Evolutionary conservation across 225 moss, liverwort and hornwort genomes (phyloP).

Genomic region (Polytrichum formosum): DNA sequence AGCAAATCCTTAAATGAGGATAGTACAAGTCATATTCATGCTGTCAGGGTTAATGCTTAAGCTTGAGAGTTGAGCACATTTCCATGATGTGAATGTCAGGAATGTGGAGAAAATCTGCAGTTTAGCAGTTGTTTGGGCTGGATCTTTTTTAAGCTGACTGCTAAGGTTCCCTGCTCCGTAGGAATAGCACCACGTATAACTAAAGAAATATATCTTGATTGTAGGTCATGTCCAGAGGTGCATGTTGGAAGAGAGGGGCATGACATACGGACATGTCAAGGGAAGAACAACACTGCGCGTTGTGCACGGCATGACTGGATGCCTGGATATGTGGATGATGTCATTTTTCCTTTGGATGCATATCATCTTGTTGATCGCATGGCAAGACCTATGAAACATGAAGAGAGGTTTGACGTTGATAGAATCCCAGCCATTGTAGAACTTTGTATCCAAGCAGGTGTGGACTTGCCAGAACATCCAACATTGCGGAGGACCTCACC

Average conservation of each 20-base stretch:
- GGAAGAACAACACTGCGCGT: conserved; percentile 43
- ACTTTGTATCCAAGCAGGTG: conserved; percentile 93
- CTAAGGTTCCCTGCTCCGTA: neutral
- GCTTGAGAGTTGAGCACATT: neutral
- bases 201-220: neutral
- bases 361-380: conserved; percentile 82
- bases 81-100: neutral
- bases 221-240: conserved; percentile 76
- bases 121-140: neutral
- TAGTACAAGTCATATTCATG: no score
- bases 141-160: no score
- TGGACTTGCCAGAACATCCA: conserved; percentile 70
- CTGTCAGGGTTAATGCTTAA: no score
- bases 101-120: neutral
- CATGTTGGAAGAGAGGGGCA: conserved; percentile 65
- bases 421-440: conserved; percentile 82
- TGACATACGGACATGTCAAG: conserved; percentile 63
- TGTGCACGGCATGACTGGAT: conserved; percentile 66
- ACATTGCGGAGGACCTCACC: conserved; percentile 63
- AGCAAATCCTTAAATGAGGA: no score
- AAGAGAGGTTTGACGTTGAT: conserved; percentile 70
- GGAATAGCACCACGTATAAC: neutral
- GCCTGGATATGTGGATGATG: conserved; percentile 61
- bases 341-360: conserved; percentile 74
- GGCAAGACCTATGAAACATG: conserved; percentile 52